Evolutionary conservation across 2,329 filamentous ascomycete species (phyloP).

Genomic region (Cercospora zeae-maydis): DNA sequence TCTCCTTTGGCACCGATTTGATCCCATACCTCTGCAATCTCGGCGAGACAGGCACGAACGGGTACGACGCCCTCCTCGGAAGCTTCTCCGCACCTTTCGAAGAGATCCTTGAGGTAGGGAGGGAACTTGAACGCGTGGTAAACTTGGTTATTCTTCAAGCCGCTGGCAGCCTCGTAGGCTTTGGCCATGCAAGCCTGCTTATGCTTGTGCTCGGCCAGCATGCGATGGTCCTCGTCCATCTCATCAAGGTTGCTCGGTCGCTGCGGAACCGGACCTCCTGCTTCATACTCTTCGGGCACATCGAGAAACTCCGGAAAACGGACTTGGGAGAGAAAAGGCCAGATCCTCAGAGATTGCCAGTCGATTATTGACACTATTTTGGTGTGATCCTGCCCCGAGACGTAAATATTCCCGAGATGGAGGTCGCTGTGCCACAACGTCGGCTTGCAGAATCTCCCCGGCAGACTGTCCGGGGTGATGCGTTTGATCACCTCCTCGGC

Average conservation of each 20-base stretch:
- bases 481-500: not conserved
- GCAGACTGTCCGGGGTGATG: constrained; percentile 4
- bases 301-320: constrained; percentile 12
- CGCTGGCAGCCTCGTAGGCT: constrained; percentile 12
- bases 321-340: constrained; percentile 9
- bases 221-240: constrained; percentile 10
- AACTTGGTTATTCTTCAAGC: constrained; percentile 11
- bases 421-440: constrained; percentile 13
- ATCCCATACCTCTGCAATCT: constrained; percentile 7
- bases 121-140: constrained; percentile 5
- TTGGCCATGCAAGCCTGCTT: constrained; percentile 10
- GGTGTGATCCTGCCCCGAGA: constrained; percentile 8
- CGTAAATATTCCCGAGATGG: constrained; percentile 12
- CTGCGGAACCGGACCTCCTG: constrained; percentile 4
- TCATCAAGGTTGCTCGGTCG: constrained; percentile 1
- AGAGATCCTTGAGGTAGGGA: constrained; percentile 8
- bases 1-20: not conserved
- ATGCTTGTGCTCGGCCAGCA: constrained; percentile 5
- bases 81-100: constrained; percentile 9
- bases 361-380: constrained; percentile 12
- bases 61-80: constrained; percentile 12
- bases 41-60: constrained; percentile 10
- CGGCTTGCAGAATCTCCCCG: not conserved
- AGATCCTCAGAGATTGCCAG: constrained; percentile 5
- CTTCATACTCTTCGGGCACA: constrained; percentile 10